These are phyloP conservation scores for Neurospora sp. DNA, from an alignment of 495 filamentous ascomycete genomes.

Conservation along the genomic window DNA sequence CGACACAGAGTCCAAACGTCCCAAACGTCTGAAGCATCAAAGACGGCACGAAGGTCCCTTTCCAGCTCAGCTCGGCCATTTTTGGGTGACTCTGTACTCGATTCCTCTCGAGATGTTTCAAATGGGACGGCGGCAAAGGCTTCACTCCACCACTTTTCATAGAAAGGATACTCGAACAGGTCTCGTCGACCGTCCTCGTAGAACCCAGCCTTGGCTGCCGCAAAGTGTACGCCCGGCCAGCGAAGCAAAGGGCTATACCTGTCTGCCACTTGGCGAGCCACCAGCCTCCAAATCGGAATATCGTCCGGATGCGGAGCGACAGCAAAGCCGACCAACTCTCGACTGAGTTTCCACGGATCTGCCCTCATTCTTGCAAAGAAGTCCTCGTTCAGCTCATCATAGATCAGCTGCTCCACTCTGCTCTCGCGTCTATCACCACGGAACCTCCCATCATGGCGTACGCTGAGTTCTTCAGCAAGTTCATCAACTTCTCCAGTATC, in stretches of 20 bases:
- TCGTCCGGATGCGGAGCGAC: neutral
- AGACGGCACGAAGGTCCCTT: neutral
- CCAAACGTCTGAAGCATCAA: neutral
- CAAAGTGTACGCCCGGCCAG: neutral
- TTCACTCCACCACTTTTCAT: neutral
- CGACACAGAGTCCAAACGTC: neutral
- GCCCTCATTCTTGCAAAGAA: neutral
- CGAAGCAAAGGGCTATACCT: neutral
- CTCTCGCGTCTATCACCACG: neutral
- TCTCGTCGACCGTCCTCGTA: neutral
- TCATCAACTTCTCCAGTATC: neutral
- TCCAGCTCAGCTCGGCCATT: neutral
- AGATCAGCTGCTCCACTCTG: neutral
- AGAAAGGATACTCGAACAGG: neutral
- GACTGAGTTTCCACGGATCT: neutral
- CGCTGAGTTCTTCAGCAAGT: neutral
- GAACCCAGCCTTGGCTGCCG: neutral
- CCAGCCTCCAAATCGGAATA: neutral
- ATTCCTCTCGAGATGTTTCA: neutral
- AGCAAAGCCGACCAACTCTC: neutral
- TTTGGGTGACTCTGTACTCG: neutral
- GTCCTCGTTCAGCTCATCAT: neutral
- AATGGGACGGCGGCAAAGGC: neutral
- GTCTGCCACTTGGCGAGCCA: neutral
- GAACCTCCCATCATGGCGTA: neutral